These are phyloP conservation scores for Gentiana straminea DNA, from an alignment of 257 asterid genomes.

Conservation along the genomic window DNA sequence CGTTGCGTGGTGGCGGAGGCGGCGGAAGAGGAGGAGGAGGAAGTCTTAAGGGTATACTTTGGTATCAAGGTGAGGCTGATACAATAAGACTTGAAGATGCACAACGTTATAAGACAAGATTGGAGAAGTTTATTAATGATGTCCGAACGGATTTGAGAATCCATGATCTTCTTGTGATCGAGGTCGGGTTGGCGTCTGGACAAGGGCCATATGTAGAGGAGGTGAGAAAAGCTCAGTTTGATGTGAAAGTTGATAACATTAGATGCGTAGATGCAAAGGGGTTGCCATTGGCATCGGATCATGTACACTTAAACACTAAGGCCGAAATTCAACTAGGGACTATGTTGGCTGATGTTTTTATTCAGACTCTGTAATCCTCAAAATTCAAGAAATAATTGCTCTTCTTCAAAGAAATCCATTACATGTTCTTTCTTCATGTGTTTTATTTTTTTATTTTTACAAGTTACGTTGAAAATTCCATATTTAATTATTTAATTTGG, in stretches of 20 bases:
- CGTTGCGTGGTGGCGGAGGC: conserved; percentile 1
- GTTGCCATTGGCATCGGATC: conserved; percentile 4
- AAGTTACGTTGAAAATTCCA: too few relatives aligned
- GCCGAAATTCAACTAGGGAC: too few relatives aligned
- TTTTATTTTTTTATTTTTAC: too few relatives aligned
- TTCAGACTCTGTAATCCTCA: too few relatives aligned
- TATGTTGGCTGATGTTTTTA: too few relatives aligned
- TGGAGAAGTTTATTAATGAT: conserved; percentile 31
- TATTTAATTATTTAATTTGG: too few relatives aligned
- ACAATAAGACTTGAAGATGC: conserved; percentile 26
- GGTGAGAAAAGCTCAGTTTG: conserved; percentile 49
- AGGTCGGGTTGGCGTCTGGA: conserved; percentile 62
- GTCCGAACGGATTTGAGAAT: conserved; percentile 29
- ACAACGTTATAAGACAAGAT: conserved; percentile 22
- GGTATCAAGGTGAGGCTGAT: conserved; percentile 87
- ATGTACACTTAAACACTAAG: too few relatives aligned
- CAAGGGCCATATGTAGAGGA: conserved; percentile 8
- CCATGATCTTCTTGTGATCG: conserved; percentile 25
- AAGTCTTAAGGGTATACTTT: conserved; percentile 20
- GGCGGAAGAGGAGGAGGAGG: background rate
- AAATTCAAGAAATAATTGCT: too few relatives aligned
- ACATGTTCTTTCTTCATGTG: too few relatives aligned
- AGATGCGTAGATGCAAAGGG: conserved; percentile 58
- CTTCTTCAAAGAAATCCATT: too few relatives aligned
- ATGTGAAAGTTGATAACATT: conserved; percentile 29